Base-by-base conservation (phyloP, 768 basidiomycete genomes). In the Agrocybe praecox region DNA sequence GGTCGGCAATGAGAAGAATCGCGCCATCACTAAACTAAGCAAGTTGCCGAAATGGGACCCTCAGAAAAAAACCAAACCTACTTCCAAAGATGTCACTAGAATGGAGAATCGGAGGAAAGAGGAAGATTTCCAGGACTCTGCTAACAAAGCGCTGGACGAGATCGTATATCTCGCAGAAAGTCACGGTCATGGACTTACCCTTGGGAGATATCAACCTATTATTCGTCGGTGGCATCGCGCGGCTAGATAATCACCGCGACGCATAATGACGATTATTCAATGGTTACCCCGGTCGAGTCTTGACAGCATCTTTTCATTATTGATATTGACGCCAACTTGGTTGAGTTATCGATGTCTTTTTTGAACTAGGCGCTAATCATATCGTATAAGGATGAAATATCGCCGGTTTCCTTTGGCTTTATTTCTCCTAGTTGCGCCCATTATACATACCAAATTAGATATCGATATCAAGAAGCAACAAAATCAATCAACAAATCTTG, bases 1-100 rank as follows among this genome's bases (percentile, higher is more conserved):
- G 49, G 61, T 74, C 26, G 74, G 65, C 52, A 61, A 63, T 34
- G 69, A 77, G 69, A 77, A 69, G 60, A 53, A 59, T 36, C 69
- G 64, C 26, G 44, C 78, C 60, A 32, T 64, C 42, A 21, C 53
- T 24, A 54, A 64, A 48, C 32, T 69, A 61, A 53, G 62, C 55
- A 58, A 63, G 22, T 59, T 65, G 45, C 63, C 58, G 49, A 58
- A 40, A 44, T 61, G 61, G 61, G 57, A 65, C 49, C 71, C 77
- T 40, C 36, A 40, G 36, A 44, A 47, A 32, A 32, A 53, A 42
- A 22, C 56, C 40, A 4, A 21, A 45, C 21, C 43, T 53, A 32
- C 46, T 10, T 24, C 55, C 48, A 46, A 49, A 50, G 43, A 49
- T 14, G 32, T 49, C 22, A 43, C 26, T 26, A 23, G 21, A 8